phyloP scores from a whole-genome alignment of 169 alveolate genomes.

The Cyclospora cayetanensis region DNA sequence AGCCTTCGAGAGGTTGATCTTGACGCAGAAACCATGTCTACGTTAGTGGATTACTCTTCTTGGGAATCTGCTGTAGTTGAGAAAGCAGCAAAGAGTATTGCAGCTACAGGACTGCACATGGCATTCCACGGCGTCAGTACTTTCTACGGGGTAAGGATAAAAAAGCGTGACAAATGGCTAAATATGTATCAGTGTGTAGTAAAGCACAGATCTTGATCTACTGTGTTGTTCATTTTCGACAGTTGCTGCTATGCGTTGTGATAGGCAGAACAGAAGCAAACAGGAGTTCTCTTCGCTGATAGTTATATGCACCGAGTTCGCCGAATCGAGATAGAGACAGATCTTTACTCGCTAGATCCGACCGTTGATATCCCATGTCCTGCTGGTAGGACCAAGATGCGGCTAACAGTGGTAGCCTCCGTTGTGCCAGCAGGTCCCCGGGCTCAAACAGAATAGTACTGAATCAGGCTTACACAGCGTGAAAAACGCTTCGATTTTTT shows the following conservation, averaged over 20 bases:
- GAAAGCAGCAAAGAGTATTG: slow-evolving; percentile 27
- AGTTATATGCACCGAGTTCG: slow-evolving; percentile 59
- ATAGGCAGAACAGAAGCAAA: background rate
- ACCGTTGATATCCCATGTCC: slow-evolving; percentile 38
- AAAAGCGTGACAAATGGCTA: background rate
- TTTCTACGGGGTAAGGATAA: slow-evolving; percentile 40
- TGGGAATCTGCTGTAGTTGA: slow-evolving; percentile 38
- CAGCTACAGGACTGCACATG: slow-evolving; percentile 1
- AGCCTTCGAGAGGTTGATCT: slow-evolving; percentile 18
- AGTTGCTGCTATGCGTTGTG: background rate
- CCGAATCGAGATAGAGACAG: slow-evolving; percentile 2
- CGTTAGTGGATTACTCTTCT: slow-evolving; percentile 18
- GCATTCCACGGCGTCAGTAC: slow-evolving; percentile 50
- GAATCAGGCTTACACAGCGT: too few species aligned
- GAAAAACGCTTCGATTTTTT: too few species aligned
- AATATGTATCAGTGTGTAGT: background rate
- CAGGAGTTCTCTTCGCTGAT: slow-evolving; percentile 49
- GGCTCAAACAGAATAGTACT: too few species aligned
- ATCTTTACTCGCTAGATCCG: background rate
- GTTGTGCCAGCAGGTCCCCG: too few species aligned
- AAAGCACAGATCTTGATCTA: background rate
- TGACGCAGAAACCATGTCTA: background rate
- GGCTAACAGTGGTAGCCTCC: too few species aligned
- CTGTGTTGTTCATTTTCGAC: background rate
- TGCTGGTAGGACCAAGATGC: background rate